These are phyloP conservation scores for Candida awuae DNA, from an alignment of 805 yeast species.

Conservation along the genomic window DNA sequence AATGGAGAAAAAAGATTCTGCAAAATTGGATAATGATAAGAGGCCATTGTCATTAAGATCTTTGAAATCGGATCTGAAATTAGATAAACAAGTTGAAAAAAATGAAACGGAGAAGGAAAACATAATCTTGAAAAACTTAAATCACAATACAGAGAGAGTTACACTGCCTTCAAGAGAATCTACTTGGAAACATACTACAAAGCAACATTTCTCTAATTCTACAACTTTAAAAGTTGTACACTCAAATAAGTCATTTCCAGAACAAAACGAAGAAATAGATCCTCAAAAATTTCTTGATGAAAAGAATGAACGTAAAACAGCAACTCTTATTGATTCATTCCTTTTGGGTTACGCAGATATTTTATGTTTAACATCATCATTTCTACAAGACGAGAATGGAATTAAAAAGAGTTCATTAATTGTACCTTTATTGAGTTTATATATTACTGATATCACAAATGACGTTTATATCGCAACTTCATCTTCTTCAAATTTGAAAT, in stretches of 20 bases:
- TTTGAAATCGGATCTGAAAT: background rate
- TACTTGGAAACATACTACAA: conserved; percentile 8
- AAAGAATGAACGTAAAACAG: conserved; percentile 22
- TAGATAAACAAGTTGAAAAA: background rate
- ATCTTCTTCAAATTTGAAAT: background rate
- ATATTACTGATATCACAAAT: conserved; percentile 44
- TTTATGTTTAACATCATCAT: conserved; percentile 62
- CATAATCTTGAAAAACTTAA: background rate
- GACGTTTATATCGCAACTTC: conserved; percentile 19
- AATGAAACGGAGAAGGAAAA: conserved; percentile 5
- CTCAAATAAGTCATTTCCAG: background rate
- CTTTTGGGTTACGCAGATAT: conserved; percentile 67
- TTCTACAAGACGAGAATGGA: conserved; percentile 70
- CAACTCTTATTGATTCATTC: conserved; percentile 40
- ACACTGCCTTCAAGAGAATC: conserved; percentile 8
- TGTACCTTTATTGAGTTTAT: conserved; percentile 61
- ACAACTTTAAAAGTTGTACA: background rate
- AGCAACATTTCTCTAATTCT: conserved; percentile 1
- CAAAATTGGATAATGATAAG: background rate
- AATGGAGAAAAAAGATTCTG: background rate
- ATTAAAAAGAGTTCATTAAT: conserved; percentile 76
- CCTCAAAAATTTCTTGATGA: conserved; percentile 17
- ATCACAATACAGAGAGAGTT: conserved; percentile 4
- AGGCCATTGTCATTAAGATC: too few relatives aligned
- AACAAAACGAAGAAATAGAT: background rate